Evolutionary conservation across 2,329 filamentous ascomycete species (phyloP).

Genomic region (Xylariaceae sp.): DNA sequence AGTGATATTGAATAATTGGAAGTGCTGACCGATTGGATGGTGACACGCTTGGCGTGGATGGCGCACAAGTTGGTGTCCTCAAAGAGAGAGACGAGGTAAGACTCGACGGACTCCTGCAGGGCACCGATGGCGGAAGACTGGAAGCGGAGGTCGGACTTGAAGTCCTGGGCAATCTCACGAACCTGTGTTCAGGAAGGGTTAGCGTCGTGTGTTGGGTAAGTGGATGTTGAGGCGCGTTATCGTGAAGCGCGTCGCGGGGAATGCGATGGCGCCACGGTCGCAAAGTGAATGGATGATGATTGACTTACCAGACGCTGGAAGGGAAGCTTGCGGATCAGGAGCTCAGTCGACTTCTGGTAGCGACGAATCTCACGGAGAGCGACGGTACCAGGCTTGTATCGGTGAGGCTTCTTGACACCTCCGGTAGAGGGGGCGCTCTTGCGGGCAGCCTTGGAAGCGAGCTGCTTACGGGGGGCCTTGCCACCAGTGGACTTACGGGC

Average conservation of each 20-base stretch:
- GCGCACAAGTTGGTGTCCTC: slow-evolving; percentile 98
- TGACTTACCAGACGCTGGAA: slow-evolving; percentile 83
- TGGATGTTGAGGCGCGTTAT: neutral
- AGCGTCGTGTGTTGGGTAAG: slow-evolving; percentile 8
- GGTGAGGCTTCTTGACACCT: slow-evolving; percentile 93
- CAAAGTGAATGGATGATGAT: slow-evolving; percentile 1
- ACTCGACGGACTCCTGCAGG: slow-evolving; percentile 97
- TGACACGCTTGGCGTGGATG: slow-evolving; percentile 99
- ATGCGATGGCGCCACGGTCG: neutral
- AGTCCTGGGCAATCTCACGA: slow-evolving; percentile 93
- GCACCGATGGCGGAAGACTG: slow-evolving; percentile 97
- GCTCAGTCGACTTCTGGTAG: slow-evolving; percentile 96
- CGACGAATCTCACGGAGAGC: slow-evolving; percentile 97
- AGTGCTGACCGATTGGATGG: slow-evolving; percentile 66
- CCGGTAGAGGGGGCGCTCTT: slow-evolving; percentile 97
- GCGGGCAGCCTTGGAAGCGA: slow-evolving; percentile 97
- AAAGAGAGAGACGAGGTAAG: slow-evolving; percentile 96
- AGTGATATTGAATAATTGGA: slow-evolving; percentile 13
- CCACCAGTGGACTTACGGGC: slow-evolving; percentile 75
- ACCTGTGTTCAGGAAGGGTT: slow-evolving; percentile 42
- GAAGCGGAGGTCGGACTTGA: slow-evolving; percentile 95
- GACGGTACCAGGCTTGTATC: slow-evolving; percentile 88
- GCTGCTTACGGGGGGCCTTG: slow-evolving; percentile 88
- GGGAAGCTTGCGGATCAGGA: slow-evolving; percentile 93
- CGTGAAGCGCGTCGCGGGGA: slow-evolving; percentile 2